Conservation (phyloP, 1,284 basidiomycete species). For the Rhizoctonia solani region DNA sequence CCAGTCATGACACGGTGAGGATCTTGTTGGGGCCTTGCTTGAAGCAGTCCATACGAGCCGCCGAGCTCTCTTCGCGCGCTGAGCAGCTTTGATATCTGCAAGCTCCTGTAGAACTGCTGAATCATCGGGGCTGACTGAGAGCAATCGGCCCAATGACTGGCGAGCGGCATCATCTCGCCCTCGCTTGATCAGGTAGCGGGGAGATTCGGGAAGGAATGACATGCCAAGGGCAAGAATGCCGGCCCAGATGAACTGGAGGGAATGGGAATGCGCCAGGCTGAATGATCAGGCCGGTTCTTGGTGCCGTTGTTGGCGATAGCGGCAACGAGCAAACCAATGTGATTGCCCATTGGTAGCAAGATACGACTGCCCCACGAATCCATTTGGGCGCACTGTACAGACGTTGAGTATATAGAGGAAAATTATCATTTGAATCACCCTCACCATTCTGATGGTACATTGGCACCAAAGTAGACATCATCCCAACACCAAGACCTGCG, state of each 20-base stretch:
- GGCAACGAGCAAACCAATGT: conserved; percentile 83
- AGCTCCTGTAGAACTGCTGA: conserved; percentile 64
- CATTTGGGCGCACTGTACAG: conserved; percentile 67
- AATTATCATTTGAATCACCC: neutral
- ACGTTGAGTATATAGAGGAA: too few relatives aligned
- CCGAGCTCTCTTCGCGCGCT: conserved; percentile 57
- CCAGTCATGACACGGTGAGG: conserved; percentile 77
- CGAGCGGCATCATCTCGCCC: conserved; percentile 66
- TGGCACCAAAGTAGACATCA: conserved; percentile 46
- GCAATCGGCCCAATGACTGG: conserved; percentile 63
- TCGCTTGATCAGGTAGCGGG: conserved; percentile 81
- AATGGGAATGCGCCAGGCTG: conserved; percentile 79
- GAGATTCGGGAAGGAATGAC: conserved; percentile 76
- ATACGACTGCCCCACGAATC: conserved; percentile 82
- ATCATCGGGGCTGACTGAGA: conserved; percentile 54
- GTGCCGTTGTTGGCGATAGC: conserved; percentile 77
- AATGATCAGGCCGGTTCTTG: conserved; percentile 59
- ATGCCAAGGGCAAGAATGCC: conserved; percentile 63
- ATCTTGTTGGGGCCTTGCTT: conserved; percentile 59
- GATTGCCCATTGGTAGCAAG: conserved; percentile 80
- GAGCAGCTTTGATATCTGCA: conserved; percentile 68
- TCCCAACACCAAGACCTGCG: conserved; percentile 82
- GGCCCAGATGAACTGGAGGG: conserved; percentile 73
- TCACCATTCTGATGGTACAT: conserved; percentile 50
- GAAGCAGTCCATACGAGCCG: conserved; percentile 61